Evolutionary conservation across 78 protist species (phyloP).

Genomic region (Dictyostelium firmibasis): DNA sequence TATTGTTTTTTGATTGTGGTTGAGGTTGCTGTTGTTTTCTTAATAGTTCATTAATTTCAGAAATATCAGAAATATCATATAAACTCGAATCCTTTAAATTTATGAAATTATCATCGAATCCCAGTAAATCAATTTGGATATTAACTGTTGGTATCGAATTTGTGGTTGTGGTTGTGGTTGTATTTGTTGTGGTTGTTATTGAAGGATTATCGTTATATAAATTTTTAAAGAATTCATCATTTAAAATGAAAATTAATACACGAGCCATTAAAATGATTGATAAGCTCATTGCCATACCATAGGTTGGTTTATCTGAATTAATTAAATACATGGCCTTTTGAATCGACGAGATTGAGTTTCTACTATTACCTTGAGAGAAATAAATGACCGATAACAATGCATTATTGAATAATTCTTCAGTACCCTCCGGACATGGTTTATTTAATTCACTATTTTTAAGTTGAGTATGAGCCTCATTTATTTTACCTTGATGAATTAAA

Average conservation of each 20-base stretch:
- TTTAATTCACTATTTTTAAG: not conserved
- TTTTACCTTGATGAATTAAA: slow-evolving; percentile 7
- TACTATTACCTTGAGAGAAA: not conserved
- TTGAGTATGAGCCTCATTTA: slow-evolving; percentile 7
- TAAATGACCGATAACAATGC: not conserved
- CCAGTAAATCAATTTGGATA: not conserved
- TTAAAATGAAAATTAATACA: not conserved
- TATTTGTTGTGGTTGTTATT: not conserved
- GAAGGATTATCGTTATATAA: not conserved
- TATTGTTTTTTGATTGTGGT: not conserved
- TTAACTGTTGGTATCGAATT: not conserved
- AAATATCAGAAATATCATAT: not conserved
- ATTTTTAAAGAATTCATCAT: not conserved
- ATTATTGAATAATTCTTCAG: slow-evolving; percentile 3
- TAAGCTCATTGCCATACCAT: not conserved
- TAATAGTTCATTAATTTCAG: not conserved
- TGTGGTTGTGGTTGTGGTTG: not conserved
- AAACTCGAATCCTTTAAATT: not conserved
- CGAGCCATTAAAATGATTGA: not conserved
- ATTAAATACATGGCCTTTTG: not conserved
- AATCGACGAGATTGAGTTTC: not conserved
- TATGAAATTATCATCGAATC: not conserved
- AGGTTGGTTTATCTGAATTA: not conserved
- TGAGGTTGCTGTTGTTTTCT: not conserved
- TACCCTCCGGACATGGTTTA: slow-evolving; percentile 21